Evolutionary conservation across 2,329 filamentous ascomycete genomes (phyloP), one percentile per base, ranked within the genome.

Genomic region (Pestalotiopsis sp.): DNA sequence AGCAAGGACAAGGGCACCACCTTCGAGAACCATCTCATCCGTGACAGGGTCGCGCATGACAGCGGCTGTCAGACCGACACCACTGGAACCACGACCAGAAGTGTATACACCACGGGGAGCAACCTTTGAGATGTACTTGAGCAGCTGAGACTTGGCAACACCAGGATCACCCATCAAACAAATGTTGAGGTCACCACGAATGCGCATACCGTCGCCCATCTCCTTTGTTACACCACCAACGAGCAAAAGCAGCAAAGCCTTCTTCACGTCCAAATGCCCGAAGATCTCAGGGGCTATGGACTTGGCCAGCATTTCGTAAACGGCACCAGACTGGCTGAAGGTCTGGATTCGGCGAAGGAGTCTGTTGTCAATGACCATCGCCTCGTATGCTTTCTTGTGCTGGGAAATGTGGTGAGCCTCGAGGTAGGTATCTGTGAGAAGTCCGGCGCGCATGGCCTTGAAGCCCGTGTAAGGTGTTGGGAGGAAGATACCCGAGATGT

Each of bases 401-500:
- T 99, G 96, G 56, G 90, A 89, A 60, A 99, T 90, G 76, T 97
- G 87, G 78, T 99, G 96, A 4, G 95, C 96, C 81, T 99, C 96
- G 13, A 99, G 84, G 77, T 97, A 99, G 1, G 96, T 99, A 76
- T 99, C 96, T 40, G 96, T 99, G 69, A 99, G 83, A n/a, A 99
- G 88, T 68, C 96, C 96, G 30, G 96, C 96, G 73, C 92, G 92
- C 83, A 99, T 98, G 3, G 96, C 97, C 82, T 97, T 92, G 86
- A 99, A 99, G 57, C 96, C 96, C n/a, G 96, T 99, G 79, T 99
- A 99, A 0, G 96, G 96, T 0, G 94, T 98, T 1, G 96, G 97
- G 38, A 99, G 84, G 83, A 99, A 99, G 75, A 99, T 95, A 71
- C 96, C 96, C 4, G 93, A 93, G 73, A 98, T 89, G 77, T 99